These are phyloP conservation scores for Aspergillus sp. DNA, from an alignment of 2,329 filamentous ascomycete genomes.

Conservation along the genomic window DNA sequence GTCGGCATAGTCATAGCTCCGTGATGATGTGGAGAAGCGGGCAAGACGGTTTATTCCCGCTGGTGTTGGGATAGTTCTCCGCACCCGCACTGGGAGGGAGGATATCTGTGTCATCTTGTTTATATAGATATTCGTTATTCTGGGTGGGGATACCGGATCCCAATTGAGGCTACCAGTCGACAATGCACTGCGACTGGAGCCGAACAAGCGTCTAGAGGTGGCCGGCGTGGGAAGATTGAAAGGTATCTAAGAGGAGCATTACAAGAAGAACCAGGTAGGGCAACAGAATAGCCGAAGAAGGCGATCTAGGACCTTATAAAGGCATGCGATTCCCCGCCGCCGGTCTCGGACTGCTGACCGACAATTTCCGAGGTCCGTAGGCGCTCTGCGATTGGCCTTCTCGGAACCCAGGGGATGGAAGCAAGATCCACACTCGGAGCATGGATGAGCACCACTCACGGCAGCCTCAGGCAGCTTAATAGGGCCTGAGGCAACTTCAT, in stretches of 20 bases:
- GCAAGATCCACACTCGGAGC: background rate
- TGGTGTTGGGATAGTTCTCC: constrained; percentile 6
- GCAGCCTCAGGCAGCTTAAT: background rate
- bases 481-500: no score
- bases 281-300: constrained; percentile 7
- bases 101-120: constrained; percentile 18
- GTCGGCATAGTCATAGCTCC: constrained; percentile 50
- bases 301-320: constrained; percentile 1
- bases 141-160: no score
- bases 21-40: constrained; percentile 34
- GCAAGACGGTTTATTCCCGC: constrained; percentile 9
- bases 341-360: constrained; percentile 15
- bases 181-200: background rate
- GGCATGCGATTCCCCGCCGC: background rate
- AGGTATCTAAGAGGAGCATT: no score
- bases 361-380: constrained; percentile 11
- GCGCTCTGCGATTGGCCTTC: constrained; percentile 14
- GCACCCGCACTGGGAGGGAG: constrained; percentile 21
- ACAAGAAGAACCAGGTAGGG: background rate
- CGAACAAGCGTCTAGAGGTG: background rate
- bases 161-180: no score
- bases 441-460: no score
- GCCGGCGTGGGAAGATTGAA: no score
- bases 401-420: constrained; percentile 12
- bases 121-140: background rate